Conservation (phyloP, 805 yeast species). For the Yamadazyma insecticola region DNA sequence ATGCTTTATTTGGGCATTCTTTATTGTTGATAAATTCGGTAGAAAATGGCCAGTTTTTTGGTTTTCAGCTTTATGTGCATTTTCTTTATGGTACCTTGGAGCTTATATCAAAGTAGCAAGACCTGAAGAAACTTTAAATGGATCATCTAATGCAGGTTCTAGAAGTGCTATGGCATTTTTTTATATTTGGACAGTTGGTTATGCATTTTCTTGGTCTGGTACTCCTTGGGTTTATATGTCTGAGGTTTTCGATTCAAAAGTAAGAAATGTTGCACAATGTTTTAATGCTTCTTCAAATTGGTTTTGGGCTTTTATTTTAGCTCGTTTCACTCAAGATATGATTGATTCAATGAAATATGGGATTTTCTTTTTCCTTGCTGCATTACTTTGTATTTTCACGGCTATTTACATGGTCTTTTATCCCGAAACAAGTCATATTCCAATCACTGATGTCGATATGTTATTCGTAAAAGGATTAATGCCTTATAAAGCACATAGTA, state of each 20-base stretch:
- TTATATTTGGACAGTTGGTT: constrained; percentile 44
- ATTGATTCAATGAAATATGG: constrained; percentile 40
- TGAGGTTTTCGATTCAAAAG: constrained; percentile 42
- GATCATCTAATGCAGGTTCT: constrained; percentile 28
- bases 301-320: constrained; percentile 49
- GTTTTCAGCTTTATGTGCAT: constrained; percentile 35
- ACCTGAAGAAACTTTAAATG: constrained; percentile 15
- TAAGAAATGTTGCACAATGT: constrained; percentile 39
- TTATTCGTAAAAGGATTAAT: constrained; percentile 24
- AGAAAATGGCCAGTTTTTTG: constrained; percentile 38
- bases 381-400: constrained; percentile 1
- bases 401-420: constrained; percentile 23
- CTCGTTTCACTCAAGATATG: constrained; percentile 43
- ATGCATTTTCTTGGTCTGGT: constrained; percentile 43
- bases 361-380: constrained; percentile 40
- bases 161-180: constrained; percentile 42
- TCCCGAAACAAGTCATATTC: constrained; percentile 37
- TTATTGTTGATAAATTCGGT: constrained; percentile 43
- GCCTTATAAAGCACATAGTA: constrained; percentile 27
- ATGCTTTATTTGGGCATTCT: constrained; percentile 39
- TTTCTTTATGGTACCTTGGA: constrained; percentile 46
- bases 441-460: constrained; percentile 28
- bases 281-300: constrained; percentile 43
- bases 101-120: constrained; percentile 40
- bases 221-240: constrained; percentile 45